phyloP scores from a whole-genome alignment of 805 yeast genomes.

The Danielia oregonensis region DNA sequence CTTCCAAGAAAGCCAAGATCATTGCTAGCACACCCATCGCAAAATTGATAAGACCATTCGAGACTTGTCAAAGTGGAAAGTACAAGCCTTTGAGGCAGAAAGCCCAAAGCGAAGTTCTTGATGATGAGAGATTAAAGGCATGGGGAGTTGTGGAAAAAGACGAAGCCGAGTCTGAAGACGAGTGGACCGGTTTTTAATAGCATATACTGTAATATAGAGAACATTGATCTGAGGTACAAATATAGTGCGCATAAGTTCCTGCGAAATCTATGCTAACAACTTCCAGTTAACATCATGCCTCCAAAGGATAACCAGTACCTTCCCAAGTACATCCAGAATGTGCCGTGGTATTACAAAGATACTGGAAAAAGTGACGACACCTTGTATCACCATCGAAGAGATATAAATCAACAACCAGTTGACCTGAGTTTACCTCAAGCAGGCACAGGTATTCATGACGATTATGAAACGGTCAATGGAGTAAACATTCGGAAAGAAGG shows the following conservation, averaged over 20 bases:
- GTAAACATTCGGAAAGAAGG: constrained; percentile 22
- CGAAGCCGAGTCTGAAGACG: constrained; percentile 22
- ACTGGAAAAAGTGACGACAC: constrained; percentile 31
- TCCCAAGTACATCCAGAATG: constrained; percentile 36
- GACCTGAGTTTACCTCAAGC: constrained; percentile 50
- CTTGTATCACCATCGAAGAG: constrained; percentile 55
- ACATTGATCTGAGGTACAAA: not conserved
- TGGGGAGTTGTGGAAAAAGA: constrained; percentile 56
- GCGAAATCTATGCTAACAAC: constrained; percentile 37
- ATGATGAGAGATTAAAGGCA: constrained; percentile 55
- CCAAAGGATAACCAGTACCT: constrained; percentile 24
- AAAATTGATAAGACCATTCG: constrained; percentile 58
- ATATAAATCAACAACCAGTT: constrained; percentile 30
- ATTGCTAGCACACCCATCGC: constrained; percentile 49
- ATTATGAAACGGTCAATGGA: constrained; percentile 17
- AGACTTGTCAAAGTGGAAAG: constrained; percentile 34
- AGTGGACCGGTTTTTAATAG: constrained; percentile 18
- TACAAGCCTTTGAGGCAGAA: constrained; percentile 64
- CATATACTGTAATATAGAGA: constrained; percentile 7
- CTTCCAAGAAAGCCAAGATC: constrained; percentile 26
- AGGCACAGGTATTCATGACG: constrained; percentile 58
- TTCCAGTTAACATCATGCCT: constrained; percentile 16
- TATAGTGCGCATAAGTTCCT: constrained; percentile 4
- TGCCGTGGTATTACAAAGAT: constrained; percentile 38
- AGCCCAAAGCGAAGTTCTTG: constrained; percentile 61